Base-by-base conservation (phyloP, 2,329 filamentous ascomycete species). In the Colletotrichum liaoningense region DNA sequence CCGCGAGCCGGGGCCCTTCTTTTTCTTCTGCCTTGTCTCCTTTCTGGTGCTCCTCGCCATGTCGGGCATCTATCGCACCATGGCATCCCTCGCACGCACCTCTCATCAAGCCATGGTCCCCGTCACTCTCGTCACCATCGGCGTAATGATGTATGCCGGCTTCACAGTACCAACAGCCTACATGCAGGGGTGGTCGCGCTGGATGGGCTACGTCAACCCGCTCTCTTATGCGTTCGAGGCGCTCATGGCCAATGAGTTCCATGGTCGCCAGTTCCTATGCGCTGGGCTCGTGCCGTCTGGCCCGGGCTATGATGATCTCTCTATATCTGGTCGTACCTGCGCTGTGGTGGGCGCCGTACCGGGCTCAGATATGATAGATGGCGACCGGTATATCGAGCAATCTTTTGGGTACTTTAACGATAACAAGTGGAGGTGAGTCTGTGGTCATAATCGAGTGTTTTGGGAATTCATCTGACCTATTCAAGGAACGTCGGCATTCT, bases 211-310 rank as follows among this genome's bases (percentile, higher is more conserved):
- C 80, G 85, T 97, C 54, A 92, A 97, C 75, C 94, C 94, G 3
- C 88, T 97, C 4, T 91, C 90, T 1, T 97, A 97, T 75, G 91
- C 91, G 0, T 97, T 97, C 78, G 94, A 97, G 80, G 86, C 91
- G 0, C 86, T 97, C 42, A 93, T 96, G 89, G 88, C 94, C 75
- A 97, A 97, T 81, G 95, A 98, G 81, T 97, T 97, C 77, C 83
- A 91, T 76, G 84, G 86, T 69, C 89, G 92, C 9, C 74, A 89
- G 0, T 97, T 93, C 80, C 63, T 64, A 0, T 91, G 89, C 78
- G 82, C 80, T 14, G 38, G 58, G 5, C 88, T 82, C 65, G 83
- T 90, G 2, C 89, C 89, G 0, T 83, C 76, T 63, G 75, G 74
- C 1, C 8, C 28, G 0, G 78, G 78, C 1, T 89, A 88, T 73